Evolutionary conservation across 192 early-diverging fungal genomes (phyloP).

Genomic region (Helicostylum pulchrum): DNA sequence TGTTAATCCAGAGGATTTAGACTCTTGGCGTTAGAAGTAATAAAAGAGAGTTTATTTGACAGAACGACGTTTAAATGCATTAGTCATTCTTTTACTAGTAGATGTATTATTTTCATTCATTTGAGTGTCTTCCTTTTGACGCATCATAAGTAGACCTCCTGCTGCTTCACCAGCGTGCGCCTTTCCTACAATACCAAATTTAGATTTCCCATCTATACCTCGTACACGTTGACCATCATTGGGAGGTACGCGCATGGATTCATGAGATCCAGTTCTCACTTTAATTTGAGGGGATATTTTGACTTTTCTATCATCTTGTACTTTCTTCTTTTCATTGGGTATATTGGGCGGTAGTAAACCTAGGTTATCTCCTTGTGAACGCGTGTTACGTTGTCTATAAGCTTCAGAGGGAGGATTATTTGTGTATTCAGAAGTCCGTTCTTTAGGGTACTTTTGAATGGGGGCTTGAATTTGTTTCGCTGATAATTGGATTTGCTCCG

Average conservation of each 20-base stretch:
- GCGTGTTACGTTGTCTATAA: conserved; percentile 17
- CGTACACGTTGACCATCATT: conserved; percentile 1
- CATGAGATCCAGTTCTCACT: conserved; percentile 23
- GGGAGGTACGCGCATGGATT: conserved; percentile 15
- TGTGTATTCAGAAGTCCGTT: neutral
- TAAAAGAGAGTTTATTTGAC: conserved; percentile 43
- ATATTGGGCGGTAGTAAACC: conserved; percentile 19
- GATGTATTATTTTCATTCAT: too few relatives aligned
- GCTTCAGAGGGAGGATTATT: neutral
- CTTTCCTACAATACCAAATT: neutral
- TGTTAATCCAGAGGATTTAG: conserved; percentile 47
- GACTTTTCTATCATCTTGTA: conserved; percentile 16
- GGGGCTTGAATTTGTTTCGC: conserved; percentile 7
- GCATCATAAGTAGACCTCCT: conserved; percentile 36
- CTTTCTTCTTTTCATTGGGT: neutral
- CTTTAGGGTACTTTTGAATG: conserved; percentile 5
- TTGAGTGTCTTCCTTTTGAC: conserved; percentile 11
- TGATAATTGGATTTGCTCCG: conserved; percentile 7
- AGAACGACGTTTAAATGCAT: too few relatives aligned
- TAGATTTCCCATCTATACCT: neutral
- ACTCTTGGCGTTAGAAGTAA: conserved; percentile 30
- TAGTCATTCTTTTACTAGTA: too few relatives aligned
- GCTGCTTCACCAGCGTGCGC: conserved; percentile 29
- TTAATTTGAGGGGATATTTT: conserved; percentile 28
- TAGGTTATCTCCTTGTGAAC: conserved; percentile 20